A percentile compares a stretch with the other conserved stretches of the same genome.
Conservation (phyloP, 148 eudicot genomes). For the Chenopodium berlandieri region DNA sequence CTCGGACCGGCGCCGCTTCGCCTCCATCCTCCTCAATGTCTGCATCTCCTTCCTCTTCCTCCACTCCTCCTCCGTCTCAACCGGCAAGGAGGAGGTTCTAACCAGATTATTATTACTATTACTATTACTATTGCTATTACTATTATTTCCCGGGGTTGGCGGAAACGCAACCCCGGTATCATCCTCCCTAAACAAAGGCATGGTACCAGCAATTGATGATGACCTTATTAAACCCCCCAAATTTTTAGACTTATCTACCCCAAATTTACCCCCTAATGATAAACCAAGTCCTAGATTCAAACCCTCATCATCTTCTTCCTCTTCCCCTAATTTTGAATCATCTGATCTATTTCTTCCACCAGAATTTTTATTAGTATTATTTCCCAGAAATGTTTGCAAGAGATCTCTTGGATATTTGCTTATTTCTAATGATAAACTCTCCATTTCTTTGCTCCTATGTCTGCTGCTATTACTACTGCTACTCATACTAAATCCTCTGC, state of each 20-base stretch:
- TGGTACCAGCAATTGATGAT: slow-evolving; percentile 58
- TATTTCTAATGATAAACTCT: slow-evolving; percentile 46
- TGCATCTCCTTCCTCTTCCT: slow-evolving; percentile 89
- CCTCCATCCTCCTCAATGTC: slow-evolving; percentile 79
- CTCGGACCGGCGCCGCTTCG: slow-evolving; percentile 78
- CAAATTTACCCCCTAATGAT: slow-evolving; percentile 87
- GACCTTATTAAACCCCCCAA: slow-evolving; percentile 47
- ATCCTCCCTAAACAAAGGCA: slow-evolving; percentile 57
- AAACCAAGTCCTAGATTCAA: slow-evolving; percentile 85
- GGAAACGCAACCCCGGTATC: slow-evolving; percentile 27
- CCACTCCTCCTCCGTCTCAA: slow-evolving; percentile 84
- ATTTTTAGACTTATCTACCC: slow-evolving; percentile 61
- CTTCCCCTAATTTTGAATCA: slow-evolving; percentile 19
- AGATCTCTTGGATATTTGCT: slow-evolving; percentile 61
- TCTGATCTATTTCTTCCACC: slow-evolving; percentile 16
- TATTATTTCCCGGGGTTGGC: slow-evolving; percentile 14
- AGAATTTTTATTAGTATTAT: neutral
- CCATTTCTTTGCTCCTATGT: slow-evolving; percentile 41
- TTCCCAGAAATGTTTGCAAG: slow-evolving; percentile 49
- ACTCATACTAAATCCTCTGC: slow-evolving; percentile 12
- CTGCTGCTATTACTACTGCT: slow-evolving; percentile 11
- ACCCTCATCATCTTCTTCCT: slow-evolving; percentile 35
- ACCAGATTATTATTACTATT: slow-evolving; percentile 22
- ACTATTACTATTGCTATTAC: slow-evolving; percentile 7
- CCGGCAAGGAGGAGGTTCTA: slow-evolving; percentile 81